phyloP scores from a whole-genome alignment of 2,329 filamentous ascomycete species.

The Colletotrichum orbiculare region DNA sequence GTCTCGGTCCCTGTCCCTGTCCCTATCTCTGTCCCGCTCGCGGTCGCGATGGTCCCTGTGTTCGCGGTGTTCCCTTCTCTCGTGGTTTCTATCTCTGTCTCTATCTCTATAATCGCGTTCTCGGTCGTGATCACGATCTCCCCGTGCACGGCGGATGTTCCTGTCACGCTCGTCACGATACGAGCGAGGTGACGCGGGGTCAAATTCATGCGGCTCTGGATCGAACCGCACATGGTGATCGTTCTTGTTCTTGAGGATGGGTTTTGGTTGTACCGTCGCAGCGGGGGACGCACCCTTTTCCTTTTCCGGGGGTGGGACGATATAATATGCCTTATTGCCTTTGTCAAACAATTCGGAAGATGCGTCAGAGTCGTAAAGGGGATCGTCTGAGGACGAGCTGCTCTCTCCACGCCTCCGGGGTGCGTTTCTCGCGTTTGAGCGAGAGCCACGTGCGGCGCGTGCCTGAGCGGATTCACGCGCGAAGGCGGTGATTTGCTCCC shows the following conservation, averaged over 20 bases:
- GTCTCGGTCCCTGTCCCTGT: constrained; percentile 45
- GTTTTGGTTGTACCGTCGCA: constrained; percentile 59
- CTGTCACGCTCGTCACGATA: constrained; percentile 47
- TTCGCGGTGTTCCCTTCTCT: constrained; percentile 47
- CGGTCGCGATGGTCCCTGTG: constrained; percentile 50
- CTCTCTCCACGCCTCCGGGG: constrained; percentile 16
- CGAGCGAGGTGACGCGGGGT: constrained; percentile 42
- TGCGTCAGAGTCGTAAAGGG: constrained; percentile 45
- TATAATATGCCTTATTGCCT: constrained; percentile 50
- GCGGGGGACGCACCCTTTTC: constrained; percentile 45
- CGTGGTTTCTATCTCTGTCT: constrained; percentile 43
- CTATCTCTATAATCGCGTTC: constrained; percentile 49
- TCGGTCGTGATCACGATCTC: constrained; percentile 48
- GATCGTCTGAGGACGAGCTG: constrained; percentile 39
- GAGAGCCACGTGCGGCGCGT: constrained; percentile 50
- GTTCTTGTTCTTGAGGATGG: constrained; percentile 71
- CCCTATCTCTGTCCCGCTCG: constrained; percentile 46
- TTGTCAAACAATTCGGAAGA: constrained; percentile 42
- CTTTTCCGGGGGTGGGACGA: constrained; percentile 49
- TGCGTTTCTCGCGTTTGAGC: constrained; percentile 26
- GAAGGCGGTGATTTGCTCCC: constrained; percentile 62
- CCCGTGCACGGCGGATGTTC: constrained; percentile 39
- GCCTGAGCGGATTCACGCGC: constrained; percentile 61
- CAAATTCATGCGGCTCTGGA: constrained; percentile 58
- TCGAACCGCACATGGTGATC: constrained; percentile 67